phyloP scores from a whole-genome alignment of 345 rosid genomes.

The Excoecaria cochinchinensis region DNA sequence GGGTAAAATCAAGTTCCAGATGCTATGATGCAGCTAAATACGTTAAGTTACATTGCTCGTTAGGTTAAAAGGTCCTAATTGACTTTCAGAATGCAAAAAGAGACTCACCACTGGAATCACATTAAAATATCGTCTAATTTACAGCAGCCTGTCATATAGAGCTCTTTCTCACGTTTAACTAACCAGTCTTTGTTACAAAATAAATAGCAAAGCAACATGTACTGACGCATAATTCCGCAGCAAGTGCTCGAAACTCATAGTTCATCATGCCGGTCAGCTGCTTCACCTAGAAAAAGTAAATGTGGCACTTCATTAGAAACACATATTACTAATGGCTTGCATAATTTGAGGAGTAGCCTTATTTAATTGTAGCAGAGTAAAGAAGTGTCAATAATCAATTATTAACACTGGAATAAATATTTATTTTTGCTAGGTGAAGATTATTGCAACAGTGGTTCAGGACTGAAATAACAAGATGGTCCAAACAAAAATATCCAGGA shows the following conservation, averaged over 20 bases:
- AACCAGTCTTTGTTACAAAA: neutral
- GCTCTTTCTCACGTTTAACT: neutral
- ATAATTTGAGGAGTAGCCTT: no score
- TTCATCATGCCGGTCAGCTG: constrained; percentile 42
- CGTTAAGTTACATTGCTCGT: neutral
- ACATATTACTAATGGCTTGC: neutral
- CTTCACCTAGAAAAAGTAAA: constrained; percentile 29
- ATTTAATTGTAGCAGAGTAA: neutral
- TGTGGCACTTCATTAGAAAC: neutral
- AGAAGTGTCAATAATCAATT: neutral
- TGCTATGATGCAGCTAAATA: neutral
- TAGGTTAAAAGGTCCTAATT: neutral
- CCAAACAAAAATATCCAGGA: neutral
- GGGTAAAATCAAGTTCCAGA: neutral
- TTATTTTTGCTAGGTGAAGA: neutral
- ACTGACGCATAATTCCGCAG: constrained; percentile 6
- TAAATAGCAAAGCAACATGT: neutral
- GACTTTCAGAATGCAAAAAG: neutral
- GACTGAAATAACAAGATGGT: neutral
- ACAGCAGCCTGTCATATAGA: neutral
- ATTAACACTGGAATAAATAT: neutral
- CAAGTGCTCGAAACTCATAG: constrained; percentile 32
- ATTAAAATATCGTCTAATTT: neutral
- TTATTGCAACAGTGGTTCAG: neutral
- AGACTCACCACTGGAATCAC: neutral